Evolutionary conservation across 2,329 filamentous ascomycete species (phyloP).

Genomic region (Mollisiaceae sp.): DNA sequence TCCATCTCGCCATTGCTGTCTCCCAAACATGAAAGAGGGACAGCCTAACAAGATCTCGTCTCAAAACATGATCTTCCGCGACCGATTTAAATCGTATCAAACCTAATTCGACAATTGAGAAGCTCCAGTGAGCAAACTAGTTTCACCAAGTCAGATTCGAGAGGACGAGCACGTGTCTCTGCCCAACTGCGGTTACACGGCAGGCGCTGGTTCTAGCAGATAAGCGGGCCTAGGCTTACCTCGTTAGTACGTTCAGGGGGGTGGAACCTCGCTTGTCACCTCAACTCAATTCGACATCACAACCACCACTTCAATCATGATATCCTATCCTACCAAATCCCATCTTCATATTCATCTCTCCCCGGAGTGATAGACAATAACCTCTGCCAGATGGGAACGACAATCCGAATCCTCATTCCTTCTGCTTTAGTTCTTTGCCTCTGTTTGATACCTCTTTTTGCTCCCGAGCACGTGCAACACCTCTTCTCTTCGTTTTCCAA

Average conservation of each 20-base stretch:
- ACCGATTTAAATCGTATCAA: neutral
- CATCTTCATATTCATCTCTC: neutral
- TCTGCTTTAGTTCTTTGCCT: neutral
- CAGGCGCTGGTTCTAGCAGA: neutral
- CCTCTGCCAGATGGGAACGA: neutral
- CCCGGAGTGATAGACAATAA: neutral
- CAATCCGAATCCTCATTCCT: neutral
- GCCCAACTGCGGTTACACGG: neutral
- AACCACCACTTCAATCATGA: neutral
- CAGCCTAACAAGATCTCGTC: neutral
- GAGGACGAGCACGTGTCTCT: neutral
- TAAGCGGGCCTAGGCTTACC: neutral
- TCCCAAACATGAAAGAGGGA: neutral
- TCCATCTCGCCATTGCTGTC: neutral
- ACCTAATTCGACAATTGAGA: neutral
- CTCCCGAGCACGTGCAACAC: neutral
- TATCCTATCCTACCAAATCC: neutral
- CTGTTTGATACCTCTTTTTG: neutral
- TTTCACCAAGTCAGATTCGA: slow-evolving; percentile 1
- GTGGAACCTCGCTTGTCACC: too few relatives aligned
- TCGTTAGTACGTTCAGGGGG: neutral
- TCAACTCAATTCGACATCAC: neutral
- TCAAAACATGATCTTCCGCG: neutral
- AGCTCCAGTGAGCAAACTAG: neutral
- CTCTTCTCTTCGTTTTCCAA: neutral